Evolutionary conservation across 208 protist genomes (phyloP).

Genomic region (Trypanosoma brucei): DNA sequence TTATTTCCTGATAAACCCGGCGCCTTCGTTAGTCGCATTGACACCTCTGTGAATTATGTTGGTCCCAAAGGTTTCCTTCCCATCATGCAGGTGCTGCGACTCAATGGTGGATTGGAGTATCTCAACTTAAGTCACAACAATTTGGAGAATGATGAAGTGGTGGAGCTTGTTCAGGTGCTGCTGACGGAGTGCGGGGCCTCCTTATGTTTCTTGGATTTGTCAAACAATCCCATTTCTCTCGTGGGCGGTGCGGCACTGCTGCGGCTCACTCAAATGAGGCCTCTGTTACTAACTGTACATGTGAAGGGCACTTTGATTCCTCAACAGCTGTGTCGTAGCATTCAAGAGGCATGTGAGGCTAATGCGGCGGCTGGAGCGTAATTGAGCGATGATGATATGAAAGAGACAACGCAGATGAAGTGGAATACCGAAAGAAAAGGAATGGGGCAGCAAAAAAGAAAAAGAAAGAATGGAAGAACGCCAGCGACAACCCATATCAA

Average conservation of each 20-base stretch:
- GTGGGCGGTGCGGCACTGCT: constrained; percentile 33
- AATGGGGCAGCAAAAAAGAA: constrained; percentile 3
- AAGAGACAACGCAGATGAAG: background rate
- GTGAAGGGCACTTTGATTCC: constrained; percentile 35
- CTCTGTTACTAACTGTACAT: constrained; percentile 29
- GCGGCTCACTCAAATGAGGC: constrained; percentile 34
- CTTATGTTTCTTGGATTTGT: constrained; percentile 37
- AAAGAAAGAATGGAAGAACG: constrained; percentile 20
- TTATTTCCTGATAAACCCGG: constrained; percentile 12
- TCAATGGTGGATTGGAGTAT: constrained; percentile 27
- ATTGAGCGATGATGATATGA: background rate
- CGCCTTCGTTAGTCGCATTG: constrained; percentile 27
- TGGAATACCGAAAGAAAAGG: background rate
- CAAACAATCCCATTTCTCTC: constrained; percentile 45
- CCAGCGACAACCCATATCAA: too few relatives aligned
- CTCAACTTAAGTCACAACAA: constrained; percentile 48
- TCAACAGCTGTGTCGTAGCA: constrained; percentile 12
- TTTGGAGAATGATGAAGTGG: constrained; percentile 43
- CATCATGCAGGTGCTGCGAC: constrained; percentile 29
- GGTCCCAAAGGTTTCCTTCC: constrained; percentile 44
- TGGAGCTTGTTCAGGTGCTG: constrained; percentile 24
- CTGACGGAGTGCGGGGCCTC: constrained; percentile 16
- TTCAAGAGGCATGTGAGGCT: constrained; percentile 25
- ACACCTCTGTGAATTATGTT: constrained; percentile 56
- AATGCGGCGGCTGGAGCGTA: constrained; percentile 3